A percentile compares a stretch with the other conserved stretches of the same genome.
Conservation (phyloP, 1,139 yeast genomes). For the Geotrichum restrictum region DNA sequence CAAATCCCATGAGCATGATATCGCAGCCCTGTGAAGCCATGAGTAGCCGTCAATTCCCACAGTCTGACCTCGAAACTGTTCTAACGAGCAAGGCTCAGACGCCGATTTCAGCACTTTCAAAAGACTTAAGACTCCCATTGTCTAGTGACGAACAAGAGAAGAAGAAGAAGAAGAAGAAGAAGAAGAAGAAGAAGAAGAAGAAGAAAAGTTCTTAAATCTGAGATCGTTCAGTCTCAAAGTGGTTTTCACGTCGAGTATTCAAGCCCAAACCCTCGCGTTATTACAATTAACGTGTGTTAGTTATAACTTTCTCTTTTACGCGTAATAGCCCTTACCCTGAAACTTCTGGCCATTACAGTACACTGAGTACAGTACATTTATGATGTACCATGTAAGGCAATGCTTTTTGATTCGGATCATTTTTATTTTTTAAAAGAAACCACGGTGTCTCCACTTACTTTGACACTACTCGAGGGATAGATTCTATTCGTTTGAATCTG, state of each 20-base stretch:
- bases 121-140: constrained; percentile 55
- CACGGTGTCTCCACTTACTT: not conserved
- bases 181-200: no score
- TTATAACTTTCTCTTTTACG: no score
- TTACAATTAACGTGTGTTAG: no score
- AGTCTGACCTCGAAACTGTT: constrained; percentile 64
- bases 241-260: no score
- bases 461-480: not conserved
- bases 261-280: no score
- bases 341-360: no score
- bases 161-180: not conserved
- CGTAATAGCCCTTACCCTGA: no score
- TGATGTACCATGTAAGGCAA: no score
- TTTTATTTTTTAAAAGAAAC: not conserved
- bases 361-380: no score
- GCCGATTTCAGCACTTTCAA: constrained; percentile 70
- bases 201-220: not conserved
- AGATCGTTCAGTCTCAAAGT: no score
- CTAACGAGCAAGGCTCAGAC: constrained; percentile 56
- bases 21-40: constrained; percentile 88
- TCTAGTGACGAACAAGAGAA: constrained; percentile 2
- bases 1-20: constrained; percentile 79
- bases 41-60: constrained; percentile 94
- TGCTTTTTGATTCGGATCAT: no score
- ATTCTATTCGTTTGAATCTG: no score